Conservation (phyloP, 495 filamentous ascomycete species). For the Tuber melanosporum region DNA sequence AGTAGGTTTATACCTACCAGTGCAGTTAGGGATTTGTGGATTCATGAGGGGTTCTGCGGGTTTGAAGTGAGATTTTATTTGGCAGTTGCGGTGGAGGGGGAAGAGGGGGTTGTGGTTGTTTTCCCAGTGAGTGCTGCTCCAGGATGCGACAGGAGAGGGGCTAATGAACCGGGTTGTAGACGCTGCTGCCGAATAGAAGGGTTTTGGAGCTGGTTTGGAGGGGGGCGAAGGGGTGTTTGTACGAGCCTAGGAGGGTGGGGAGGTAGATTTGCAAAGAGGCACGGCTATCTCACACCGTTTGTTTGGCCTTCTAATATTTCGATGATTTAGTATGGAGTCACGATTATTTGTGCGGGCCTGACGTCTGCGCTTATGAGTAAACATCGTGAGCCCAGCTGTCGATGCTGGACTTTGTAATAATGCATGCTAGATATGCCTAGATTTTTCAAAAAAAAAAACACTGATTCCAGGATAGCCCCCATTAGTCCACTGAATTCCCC, state of each 20-base stretch:
- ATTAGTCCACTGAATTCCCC: neutral
- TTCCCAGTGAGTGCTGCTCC: constrained; percentile 78
- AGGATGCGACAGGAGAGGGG: constrained; percentile 79
- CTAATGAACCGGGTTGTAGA: constrained; percentile 50
- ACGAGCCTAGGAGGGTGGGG: constrained; percentile 19
- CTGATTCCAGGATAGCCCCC: neutral
- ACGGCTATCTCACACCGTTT: neutral
- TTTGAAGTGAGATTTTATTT: constrained; percentile 89
- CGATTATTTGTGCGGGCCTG: neutral
- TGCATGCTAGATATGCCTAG: neutral
- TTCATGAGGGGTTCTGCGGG: constrained; percentile 91
- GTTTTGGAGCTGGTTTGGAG: constrained; percentile 36
- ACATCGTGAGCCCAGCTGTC: neutral
- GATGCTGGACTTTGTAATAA: neutral
- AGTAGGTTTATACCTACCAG: constrained; percentile 91
- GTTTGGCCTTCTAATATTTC: neutral
- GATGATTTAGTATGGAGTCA: neutral
- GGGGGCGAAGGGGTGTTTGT: constrained; percentile 31
- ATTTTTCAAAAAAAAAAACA: neutral
- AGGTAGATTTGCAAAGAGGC: neutral
- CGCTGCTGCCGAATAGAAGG: constrained; percentile 29
- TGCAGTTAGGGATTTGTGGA: constrained; percentile 81
- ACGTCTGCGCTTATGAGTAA: neutral
- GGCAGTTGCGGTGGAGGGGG: constrained; percentile 82
- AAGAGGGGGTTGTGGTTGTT: constrained; percentile 81